Percentiles rank a stretch among this genome's conserved stretches.
phyloP scores from a whole-genome alignment of 148 eudicot species.

The Rhododendron kiyosumense region DNA sequence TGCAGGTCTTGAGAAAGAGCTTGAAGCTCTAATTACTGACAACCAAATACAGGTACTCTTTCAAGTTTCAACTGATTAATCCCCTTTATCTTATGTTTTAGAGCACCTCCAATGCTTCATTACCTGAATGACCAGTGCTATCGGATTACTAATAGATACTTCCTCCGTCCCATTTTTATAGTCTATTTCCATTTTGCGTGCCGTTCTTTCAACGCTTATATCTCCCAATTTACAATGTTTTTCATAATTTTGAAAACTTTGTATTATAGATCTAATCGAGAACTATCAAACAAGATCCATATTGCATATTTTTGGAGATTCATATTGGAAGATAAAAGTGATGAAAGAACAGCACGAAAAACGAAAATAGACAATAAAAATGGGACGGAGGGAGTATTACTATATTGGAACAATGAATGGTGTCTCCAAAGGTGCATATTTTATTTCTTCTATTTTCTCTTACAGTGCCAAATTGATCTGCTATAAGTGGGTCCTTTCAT shows the following conservation, averaged over 20 bases:
- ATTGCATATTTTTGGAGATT: too few species aligned
- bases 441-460: not conserved
- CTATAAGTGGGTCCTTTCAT: not conserved
- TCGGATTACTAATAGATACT: not conserved
- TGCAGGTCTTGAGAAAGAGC: constrained; percentile 75
- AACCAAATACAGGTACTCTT: constrained; percentile 78
- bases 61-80: not conserved
- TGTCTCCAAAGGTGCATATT: not conserved
- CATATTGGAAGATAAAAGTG: too few species aligned
- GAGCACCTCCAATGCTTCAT: not conserved
- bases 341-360: too few species aligned
- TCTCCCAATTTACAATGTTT: too few species aligned
- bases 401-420: not conserved
- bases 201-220: too few species aligned
- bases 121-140: not conserved
- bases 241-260: too few species aligned
- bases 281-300: too few species aligned
- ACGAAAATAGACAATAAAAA: too few species aligned
- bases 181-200: too few species aligned
- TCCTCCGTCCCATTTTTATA: too few species aligned
- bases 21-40: constrained; percentile 74
- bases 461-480: not conserved
- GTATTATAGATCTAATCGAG: too few species aligned
- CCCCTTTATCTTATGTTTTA: not conserved
- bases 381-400: too few species aligned